Base-by-base conservation (phyloP, 2,329 filamentous ascomycete genomes). In the Aspergillus quadrilineatus region DNA sequence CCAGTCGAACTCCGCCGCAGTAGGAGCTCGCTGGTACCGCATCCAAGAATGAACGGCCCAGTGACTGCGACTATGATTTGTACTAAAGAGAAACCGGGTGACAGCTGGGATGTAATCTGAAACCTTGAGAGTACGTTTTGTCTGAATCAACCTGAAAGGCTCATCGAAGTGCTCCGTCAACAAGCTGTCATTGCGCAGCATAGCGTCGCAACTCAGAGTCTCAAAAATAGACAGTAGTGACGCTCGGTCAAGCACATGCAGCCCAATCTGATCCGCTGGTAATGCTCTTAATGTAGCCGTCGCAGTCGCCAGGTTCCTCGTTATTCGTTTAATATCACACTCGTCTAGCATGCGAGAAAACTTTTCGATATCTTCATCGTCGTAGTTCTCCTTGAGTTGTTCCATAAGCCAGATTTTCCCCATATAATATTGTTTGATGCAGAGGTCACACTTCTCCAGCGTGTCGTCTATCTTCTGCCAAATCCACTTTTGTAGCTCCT, bases 211-310 rank as follows among this genome's bases (percentile, higher is more conserved):
- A 71, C 92, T 96, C 50, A 97, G 77, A 0, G 89, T 88, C 71
- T 97, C 93, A 66, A 95, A 96, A 30, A 97, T 84, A 9, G 90
- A 88, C 57, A 94, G 83, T 50, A 95, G 83, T 6, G 90, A 85
- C 29, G 83, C 77, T 1, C 82, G 76, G 29, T 83, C 79, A 28
- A 86, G 70, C 28, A 78, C 72, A 51, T 73, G 71, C 36, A 84
- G 76, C 22, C 75, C 78, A 39, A 84, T 79, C 56, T 80, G 67
- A 43, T 80, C 75, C 3, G 79, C 76, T 2, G 83, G 78, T 6
- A 81, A 70, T 10, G 73, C 72, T 57, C 76, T 74, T 41, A 88
- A 80, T 50, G 82, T 80, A 2, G 78, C 68, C 50, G 81, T 78
- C 2, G 85, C 86, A 63, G 76, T 79, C n/a, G 75, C 70, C 29